phyloP scores from a whole-genome alignment of 208 protist species.

The Wallacemonas sp. region DNA sequence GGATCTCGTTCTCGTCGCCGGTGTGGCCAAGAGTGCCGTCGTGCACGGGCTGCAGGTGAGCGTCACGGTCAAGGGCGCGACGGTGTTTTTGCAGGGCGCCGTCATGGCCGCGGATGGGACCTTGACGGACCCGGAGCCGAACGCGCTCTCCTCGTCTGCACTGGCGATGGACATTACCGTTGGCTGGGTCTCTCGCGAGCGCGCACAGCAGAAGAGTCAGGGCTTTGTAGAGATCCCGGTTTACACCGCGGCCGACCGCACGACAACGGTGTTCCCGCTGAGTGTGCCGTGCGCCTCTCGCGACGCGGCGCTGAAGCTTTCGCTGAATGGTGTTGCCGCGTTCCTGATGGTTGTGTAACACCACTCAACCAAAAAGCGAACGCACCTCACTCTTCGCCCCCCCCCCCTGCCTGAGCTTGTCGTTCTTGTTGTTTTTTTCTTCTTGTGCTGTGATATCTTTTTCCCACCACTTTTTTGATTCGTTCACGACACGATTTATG shows the following conservation, averaged over 20 bases:
- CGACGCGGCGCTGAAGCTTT: conserved; percentile 29
- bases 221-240: conserved; percentile 53
- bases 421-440: no score
- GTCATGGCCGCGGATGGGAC: conserved; percentile 37
- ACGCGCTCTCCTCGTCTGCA: conserved; percentile 64
- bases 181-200: conserved; percentile 50
- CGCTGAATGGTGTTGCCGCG: conserved; percentile 70
- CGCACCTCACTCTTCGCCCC: no score
- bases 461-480: no score
- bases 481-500: no score
- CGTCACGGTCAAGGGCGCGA: conserved; percentile 54
- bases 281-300: conserved; percentile 34
- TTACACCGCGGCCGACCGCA: conserved; percentile 69
- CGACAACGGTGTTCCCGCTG: conserved; percentile 52
- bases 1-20: conserved; percentile 70
- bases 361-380: background rate
- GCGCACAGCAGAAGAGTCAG: conserved; percentile 20
- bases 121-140: conserved; percentile 38
- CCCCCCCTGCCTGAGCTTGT: no score
- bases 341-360: conserved; percentile 41
- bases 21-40: conserved; percentile 16
- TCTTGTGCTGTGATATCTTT: no score
- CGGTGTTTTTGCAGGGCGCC: conserved; percentile 81
- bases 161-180: conserved; percentile 51
- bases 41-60: conserved; percentile 25